Percentiles rank a stretch among this genome's conserved stretches.
phyloP scores from a whole-genome alignment of 352 stramenopile species.

The Poterioochromonas sp. region DNA sequence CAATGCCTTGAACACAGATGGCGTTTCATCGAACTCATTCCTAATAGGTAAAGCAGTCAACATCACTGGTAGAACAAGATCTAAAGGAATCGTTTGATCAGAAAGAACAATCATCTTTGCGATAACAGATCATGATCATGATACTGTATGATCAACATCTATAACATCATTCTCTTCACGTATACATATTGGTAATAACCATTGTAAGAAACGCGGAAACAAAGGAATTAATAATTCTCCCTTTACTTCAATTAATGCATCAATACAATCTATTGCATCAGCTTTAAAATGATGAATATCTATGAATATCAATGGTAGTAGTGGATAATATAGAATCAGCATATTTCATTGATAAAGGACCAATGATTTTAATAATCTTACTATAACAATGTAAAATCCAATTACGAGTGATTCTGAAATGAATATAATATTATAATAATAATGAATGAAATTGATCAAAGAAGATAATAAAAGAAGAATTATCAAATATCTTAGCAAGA shows the following conservation, averaged over 20 bases:
- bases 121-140: slow-evolving; percentile 78
- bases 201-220: slow-evolving; percentile 79
- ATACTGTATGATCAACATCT: slow-evolving; percentile 83
- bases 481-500: slow-evolving; percentile 83
- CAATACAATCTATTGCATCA: slow-evolving; percentile 84
- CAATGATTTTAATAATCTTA: slow-evolving; percentile 55
- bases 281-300: slow-evolving; percentile 83
- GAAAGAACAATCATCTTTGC: slow-evolving; percentile 78
- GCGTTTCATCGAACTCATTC: slow-evolving; percentile 89
- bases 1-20: slow-evolving; percentile 84
- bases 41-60: slow-evolving; percentile 83
- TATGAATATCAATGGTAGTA: slow-evolving; percentile 71
- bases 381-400: slow-evolving; percentile 86
- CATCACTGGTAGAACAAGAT: slow-evolving; percentile 83
- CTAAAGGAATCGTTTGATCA: slow-evolving; percentile 66
- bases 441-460: slow-evolving; percentile 76
- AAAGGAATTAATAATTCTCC: slow-evolving; percentile 60
- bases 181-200: slow-evolving; percentile 73
- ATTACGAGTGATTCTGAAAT: slow-evolving; percentile 75
- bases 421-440: slow-evolving; percentile 78
- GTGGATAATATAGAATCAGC: slow-evolving; percentile 71
- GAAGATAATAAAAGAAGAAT: slow-evolving; percentile 72
- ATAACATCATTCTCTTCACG: slow-evolving; percentile 54
- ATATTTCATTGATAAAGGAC: background rate
- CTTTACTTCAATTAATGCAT: slow-evolving; percentile 72